These are phyloP conservation scores for Nothopassalora personata DNA, from an alignment of 2,329 filamentous ascomycete species.

Conservation along the genomic window DNA sequence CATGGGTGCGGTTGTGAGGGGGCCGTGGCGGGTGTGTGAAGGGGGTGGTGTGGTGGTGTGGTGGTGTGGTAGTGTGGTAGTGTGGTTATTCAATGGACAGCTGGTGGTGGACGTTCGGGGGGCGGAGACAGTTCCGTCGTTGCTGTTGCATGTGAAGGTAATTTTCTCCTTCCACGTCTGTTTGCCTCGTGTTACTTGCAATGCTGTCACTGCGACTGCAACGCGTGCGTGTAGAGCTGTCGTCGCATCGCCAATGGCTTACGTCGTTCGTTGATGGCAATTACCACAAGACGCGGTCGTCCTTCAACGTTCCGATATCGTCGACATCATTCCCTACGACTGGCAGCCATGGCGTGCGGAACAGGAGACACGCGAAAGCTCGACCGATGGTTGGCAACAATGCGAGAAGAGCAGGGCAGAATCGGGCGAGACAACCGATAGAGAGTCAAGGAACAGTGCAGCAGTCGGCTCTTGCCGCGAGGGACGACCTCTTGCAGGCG, in stretches of 20 bases:
- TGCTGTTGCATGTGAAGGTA: slow-evolving; percentile 2
- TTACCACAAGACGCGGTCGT: not conserved
- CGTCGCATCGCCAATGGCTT: slow-evolving; percentile 24
- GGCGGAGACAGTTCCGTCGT: not conserved
- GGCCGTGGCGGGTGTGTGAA: not conserved
- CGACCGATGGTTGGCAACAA: not conserved
- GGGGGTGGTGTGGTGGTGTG: not conserved
- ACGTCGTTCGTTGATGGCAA: slow-evolving; percentile 11
- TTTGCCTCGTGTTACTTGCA: not conserved
- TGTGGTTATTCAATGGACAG: slow-evolving; percentile 7
- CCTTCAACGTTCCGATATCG: not conserved
- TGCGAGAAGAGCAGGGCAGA: not conserved
- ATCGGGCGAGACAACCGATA: slow-evolving; percentile 9
- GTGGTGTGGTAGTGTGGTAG: no score
- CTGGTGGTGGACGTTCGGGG: slow-evolving; percentile 3
- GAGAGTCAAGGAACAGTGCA: slow-evolving; percentile 1
- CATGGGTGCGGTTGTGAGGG: slow-evolving; percentile 34
- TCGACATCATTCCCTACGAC: not conserved
- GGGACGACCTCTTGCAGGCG: slow-evolving; percentile 18
- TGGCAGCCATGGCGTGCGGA: not conserved
- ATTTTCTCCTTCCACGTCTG: not conserved
- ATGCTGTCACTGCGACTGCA: slow-evolving; percentile 17
- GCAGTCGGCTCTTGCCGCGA: slow-evolving; percentile 5
- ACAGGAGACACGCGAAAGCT: not conserved
- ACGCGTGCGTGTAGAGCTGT: slow-evolving; percentile 21